Evolutionary conservation across 805 yeast species (phyloP).

Genomic region (Monosporozyma servazzii): DNA sequence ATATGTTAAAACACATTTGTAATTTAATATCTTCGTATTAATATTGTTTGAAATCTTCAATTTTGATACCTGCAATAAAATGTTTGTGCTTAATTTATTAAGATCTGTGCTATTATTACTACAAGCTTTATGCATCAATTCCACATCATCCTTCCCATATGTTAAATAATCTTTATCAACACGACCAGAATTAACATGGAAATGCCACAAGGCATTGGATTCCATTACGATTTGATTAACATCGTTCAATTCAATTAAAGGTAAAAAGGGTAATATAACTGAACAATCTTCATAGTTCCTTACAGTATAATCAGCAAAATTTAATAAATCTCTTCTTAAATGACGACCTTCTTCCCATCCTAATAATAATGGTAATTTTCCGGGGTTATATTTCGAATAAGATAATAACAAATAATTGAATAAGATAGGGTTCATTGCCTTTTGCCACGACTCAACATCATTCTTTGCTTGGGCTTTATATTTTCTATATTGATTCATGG

Average conservation of each 20-base stretch:
- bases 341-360: conserved; percentile 38
- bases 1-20: conserved; percentile 16
- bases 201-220: conserved; percentile 62
- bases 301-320: conserved; percentile 33
- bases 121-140: conserved; percentile 12
- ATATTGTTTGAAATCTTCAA: conserved; percentile 11
- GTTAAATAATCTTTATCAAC: conserved; percentile 37
- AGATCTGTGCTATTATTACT: neutral
- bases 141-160: conserved; percentile 34
- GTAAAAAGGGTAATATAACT: conserved; percentile 55
- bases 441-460: conserved; percentile 14
- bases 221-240: conserved; percentile 52
- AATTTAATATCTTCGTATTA: conserved; percentile 16
- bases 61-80: conserved; percentile 10
- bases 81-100: conserved; percentile 17
- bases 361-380: conserved; percentile 30
- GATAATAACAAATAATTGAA: conserved; percentile 42
- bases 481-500: conserved; percentile 25
- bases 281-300: conserved; percentile 16
- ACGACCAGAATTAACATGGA: conserved; percentile 24
- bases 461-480: conserved; percentile 3
- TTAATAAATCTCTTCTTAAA: conserved; percentile 40
- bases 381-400: conserved; percentile 35
- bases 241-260: conserved; percentile 38
- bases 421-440: conserved; percentile 31